A percentile compares a stretch with the other conserved stretches of the same genome.
Evolutionary conservation across 768 basidiomycete genomes (phyloP).

Genomic region (Tylopilus felleus): DNA sequence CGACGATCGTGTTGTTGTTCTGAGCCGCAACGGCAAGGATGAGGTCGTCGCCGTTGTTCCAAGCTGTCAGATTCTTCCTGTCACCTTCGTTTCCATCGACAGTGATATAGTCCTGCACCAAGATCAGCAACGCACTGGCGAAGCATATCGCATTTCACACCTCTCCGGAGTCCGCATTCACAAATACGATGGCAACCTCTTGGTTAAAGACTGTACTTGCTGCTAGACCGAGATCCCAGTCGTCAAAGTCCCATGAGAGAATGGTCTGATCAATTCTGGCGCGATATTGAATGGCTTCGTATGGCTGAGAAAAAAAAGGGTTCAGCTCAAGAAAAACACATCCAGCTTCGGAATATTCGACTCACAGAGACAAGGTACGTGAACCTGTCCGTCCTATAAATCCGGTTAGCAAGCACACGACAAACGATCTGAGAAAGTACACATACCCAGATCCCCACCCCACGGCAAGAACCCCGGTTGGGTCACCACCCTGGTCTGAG

Average conservation of each 20-base stretch:
- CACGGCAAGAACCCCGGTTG: constrained; percentile 76
- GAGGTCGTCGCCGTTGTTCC: constrained; percentile 34
- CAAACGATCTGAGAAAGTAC: not conserved
- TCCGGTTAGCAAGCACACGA: not conserved
- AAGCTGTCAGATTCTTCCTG: constrained; percentile 41
- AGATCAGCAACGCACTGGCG: not conserved
- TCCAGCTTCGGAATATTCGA: not conserved
- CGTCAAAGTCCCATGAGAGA: constrained; percentile 65
- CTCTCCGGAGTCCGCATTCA: constrained; percentile 84
- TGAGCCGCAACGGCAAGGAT: constrained; percentile 59
- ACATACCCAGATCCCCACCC: constrained; percentile 83
- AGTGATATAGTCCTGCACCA: constrained; percentile 43
- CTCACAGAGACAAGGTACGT: constrained; percentile 74
- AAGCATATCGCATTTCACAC: constrained; percentile 18
- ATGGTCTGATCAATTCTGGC: constrained; percentile 65
- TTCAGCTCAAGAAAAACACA: not conserved
- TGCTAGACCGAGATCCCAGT: constrained; percentile 58
- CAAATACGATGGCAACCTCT: constrained; percentile 75
- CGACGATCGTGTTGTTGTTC: constrained; percentile 75
- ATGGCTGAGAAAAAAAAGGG: constrained; percentile 42
- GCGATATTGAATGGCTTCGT: constrained; percentile 75
- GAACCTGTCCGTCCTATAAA: constrained; percentile 59
- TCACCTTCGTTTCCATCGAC: constrained; percentile 52
- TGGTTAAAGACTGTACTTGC: constrained; percentile 45
- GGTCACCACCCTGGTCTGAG: constrained; percentile 52